Conservation (phyloP, 208 protist genomes). For the Phytomonas francai region DNA sequence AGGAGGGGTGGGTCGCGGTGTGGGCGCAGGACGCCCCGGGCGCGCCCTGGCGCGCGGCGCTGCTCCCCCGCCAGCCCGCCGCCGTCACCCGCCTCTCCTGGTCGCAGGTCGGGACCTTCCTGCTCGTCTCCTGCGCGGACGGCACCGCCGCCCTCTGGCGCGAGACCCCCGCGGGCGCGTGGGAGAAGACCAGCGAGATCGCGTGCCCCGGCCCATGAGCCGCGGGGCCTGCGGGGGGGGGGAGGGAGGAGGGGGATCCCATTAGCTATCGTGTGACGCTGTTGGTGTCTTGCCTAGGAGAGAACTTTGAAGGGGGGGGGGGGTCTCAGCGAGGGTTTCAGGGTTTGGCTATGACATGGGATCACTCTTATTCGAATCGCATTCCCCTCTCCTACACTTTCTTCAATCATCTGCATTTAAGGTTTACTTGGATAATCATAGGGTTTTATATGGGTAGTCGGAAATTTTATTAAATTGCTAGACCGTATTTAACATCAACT, state of each 20-base stretch:
- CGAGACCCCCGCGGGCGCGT: constrained; percentile 45
- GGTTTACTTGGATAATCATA: background rate
- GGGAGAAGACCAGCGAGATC: constrained; percentile 57
- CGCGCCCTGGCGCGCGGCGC: constrained; percentile 33
- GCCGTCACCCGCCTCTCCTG: constrained; percentile 75
- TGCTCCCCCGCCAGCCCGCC: constrained; percentile 19
- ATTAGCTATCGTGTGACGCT: too few relatives aligned
- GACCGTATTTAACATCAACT: background rate
- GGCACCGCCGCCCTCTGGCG: constrained; percentile 70
- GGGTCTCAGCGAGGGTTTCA: too few relatives aligned
- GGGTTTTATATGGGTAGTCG: background rate
- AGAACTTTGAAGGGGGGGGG: too few relatives aligned
- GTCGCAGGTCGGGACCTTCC: constrained; percentile 72
- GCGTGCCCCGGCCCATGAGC: constrained; percentile 16
- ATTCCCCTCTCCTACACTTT: too few relatives aligned
- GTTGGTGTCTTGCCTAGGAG: too few relatives aligned
- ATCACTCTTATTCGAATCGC: too few relatives aligned
- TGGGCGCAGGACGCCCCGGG: constrained; percentile 66
- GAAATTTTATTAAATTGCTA: background rate
- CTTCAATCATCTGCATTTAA: background rate
- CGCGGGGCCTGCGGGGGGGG: too few relatives aligned
- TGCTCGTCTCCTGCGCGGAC: constrained; percentile 72
- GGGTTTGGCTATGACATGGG: too few relatives aligned
- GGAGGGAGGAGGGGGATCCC: too few relatives aligned
- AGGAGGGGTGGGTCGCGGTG: constrained; percentile 68